Conservation (phyloP, 139 green algal species). For the Eudorina sp. region DNA sequence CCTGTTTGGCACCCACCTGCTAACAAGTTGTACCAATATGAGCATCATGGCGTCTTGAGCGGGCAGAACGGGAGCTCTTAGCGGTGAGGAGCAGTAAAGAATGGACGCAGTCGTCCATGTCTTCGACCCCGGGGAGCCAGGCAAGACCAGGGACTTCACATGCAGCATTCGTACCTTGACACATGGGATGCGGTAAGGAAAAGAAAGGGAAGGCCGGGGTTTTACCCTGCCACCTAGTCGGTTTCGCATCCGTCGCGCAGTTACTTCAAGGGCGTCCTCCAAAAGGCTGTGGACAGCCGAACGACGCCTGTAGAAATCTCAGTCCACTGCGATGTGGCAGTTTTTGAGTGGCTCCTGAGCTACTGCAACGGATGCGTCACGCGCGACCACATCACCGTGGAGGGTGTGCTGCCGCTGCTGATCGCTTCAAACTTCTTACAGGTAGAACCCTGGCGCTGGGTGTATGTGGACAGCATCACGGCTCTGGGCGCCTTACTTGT, state of each 20-base stretch:
- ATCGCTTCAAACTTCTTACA: constrained; percentile 39
- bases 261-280: constrained; percentile 5
- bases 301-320: background rate
- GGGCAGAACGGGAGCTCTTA: too few relatives aligned
- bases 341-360: constrained; percentile 36
- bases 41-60: too few relatives aligned
- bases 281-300: background rate
- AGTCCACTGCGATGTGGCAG: constrained; percentile 23
- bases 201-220: background rate
- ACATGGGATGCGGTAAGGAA: constrained; percentile 23
- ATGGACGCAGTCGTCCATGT: constrained; percentile 1
- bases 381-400: background rate
- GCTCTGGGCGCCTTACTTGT: too few relatives aligned
- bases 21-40: too few relatives aligned
- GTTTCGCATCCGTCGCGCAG: background rate
- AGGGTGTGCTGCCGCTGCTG: constrained; percentile 16
- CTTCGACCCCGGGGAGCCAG: background rate
- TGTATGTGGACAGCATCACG: too few relatives aligned
- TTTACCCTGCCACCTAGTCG: background rate
- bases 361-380: background rate
- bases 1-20: too few relatives aligned
- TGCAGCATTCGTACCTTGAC: background rate
- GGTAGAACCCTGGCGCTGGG: too few relatives aligned
- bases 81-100: too few relatives aligned
- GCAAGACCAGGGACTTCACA: background rate